Conservation (phyloP, 768 basidiomycete genomes). For the Rhizopogon vinicolor region DNA sequence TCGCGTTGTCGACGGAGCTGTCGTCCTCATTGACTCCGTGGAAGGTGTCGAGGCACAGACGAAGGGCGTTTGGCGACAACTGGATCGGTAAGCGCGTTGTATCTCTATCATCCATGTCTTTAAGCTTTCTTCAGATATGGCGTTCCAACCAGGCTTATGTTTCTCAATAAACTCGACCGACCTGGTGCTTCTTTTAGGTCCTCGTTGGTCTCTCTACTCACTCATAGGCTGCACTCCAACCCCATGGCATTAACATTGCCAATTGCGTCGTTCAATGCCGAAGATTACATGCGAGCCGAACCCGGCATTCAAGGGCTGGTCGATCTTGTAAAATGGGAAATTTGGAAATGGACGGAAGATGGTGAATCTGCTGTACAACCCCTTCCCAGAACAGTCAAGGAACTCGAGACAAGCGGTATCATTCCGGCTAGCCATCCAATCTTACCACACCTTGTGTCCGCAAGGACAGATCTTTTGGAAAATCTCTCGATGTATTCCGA, state of each 20-base stretch:
- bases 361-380: constrained; percentile 37
- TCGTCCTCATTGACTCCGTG: constrained; percentile 85
- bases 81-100: constrained; percentile 63
- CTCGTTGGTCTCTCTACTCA: constrained; percentile 67
- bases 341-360: constrained; percentile 68
- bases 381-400: constrained; percentile 49
- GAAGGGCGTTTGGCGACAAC: constrained; percentile 81
- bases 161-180: constrained; percentile 86
- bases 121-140: constrained; percentile 50
- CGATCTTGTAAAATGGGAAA: constrained; percentile 78
- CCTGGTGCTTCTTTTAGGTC: constrained; percentile 77
- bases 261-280: constrained; percentile 67
- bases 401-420: constrained; percentile 35
- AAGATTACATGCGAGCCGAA: constrained; percentile 65
- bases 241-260: constrained; percentile 71
- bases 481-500: constrained; percentile 79
- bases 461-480: constrained; percentile 70
- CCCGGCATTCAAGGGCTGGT: constrained; percentile 84
- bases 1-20: constrained; percentile 84
- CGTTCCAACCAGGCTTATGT: constrained; percentile 75
- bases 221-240: constrained; percentile 71
- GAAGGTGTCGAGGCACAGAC: constrained; percentile 92
- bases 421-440: constrained; percentile 65
- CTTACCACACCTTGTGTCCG: constrained; percentile 56
- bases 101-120: background rate